Conservation (phyloP, 2,329 filamentous ascomycete species). For the Zasmidium cellare region DNA sequence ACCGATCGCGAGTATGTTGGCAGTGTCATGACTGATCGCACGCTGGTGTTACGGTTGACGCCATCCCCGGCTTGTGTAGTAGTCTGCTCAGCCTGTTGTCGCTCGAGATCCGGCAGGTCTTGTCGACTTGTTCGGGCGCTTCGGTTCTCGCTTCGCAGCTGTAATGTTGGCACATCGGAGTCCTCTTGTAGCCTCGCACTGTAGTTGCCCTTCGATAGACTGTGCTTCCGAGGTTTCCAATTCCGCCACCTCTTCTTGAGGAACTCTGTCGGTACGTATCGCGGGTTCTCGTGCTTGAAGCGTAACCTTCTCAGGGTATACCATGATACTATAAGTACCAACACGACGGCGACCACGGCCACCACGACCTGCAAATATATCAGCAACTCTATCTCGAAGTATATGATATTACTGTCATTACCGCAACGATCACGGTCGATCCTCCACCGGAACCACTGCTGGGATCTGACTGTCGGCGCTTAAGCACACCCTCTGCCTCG, state of each 20-base stretch:
- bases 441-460: slow-evolving; percentile 5
- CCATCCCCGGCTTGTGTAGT: slow-evolving; percentile 31
- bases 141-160: slow-evolving; percentile 24
- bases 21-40: slow-evolving; percentile 92
- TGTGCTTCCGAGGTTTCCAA: slow-evolving; percentile 30
- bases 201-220: slow-evolving; percentile 29
- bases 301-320: slow-evolving; percentile 16
- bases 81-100: slow-evolving; percentile 21
- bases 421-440: slow-evolving; percentile 3
- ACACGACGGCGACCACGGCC: slow-evolving; percentile 10
- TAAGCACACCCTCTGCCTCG: neutral
- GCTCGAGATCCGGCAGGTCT: slow-evolving; percentile 26
- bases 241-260: slow-evolving; percentile 35
- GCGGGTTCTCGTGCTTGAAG: slow-evolving; percentile 28
- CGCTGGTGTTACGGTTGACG: slow-evolving; percentile 79
- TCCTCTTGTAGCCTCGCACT: slow-evolving; percentile 32
- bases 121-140: slow-evolving; percentile 25
- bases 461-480: neutral
- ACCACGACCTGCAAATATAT: slow-evolving; percentile 16
- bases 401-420: slow-evolving; percentile 2
- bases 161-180: slow-evolving; percentile 25
- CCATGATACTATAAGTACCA: slow-evolving; percentile 6
- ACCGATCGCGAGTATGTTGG: slow-evolving; percentile 78
- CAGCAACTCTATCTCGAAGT: neutral
- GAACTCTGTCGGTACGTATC: slow-evolving; percentile 32